phyloP scores from a whole-genome alignment of 768 basidiomycete species.

The Panellus pusillus region DNA sequence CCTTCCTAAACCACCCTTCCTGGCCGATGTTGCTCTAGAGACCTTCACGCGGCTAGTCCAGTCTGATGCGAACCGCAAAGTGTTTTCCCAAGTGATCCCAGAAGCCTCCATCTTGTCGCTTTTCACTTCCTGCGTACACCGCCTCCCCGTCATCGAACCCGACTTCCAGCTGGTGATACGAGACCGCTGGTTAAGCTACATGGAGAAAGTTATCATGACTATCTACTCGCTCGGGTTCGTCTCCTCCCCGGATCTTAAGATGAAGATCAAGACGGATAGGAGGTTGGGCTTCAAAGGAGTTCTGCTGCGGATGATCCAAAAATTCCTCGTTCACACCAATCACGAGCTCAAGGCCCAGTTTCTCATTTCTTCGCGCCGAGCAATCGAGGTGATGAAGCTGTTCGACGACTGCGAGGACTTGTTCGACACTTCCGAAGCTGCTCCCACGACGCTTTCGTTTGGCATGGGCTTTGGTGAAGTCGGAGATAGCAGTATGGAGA shows the following conservation, averaged over 20 bases:
- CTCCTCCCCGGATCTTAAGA: conserved; percentile 73
- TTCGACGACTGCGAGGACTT: conserved; percentile 75
- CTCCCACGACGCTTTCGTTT: conserved; percentile 65
- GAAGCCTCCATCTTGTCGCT: conserved; percentile 56
- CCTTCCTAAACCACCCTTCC: conserved; percentile 52
- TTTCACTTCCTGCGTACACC: conserved; percentile 72
- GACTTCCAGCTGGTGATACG: conserved; percentile 70
- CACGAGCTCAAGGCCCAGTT: conserved; percentile 56
- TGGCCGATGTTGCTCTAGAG: conserved; percentile 79
- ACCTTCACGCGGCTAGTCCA: conserved; percentile 79
- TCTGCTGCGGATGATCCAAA: conserved; percentile 71
- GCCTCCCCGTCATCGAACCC: conserved; percentile 76
- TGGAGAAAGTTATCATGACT: conserved; percentile 78
- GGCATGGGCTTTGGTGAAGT: conserved; percentile 86
- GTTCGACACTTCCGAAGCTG: conserved; percentile 65
- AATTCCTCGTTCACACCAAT: conserved; percentile 51
- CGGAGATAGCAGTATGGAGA: conserved; percentile 63
- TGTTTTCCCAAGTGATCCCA: conserved; percentile 64
- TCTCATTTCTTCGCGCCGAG: conserved; percentile 58
- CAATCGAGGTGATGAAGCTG: conserved; percentile 75
- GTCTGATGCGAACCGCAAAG: conserved; percentile 74
- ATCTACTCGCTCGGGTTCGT: conserved; percentile 87
- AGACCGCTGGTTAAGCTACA: conserved; percentile 73
- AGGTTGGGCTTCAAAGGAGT: conserved; percentile 67
- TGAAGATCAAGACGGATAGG: conserved; percentile 63